Evolutionary conservation across 495 filamentous ascomycete genomes (phyloP).

Genomic region (Penicillium angulare): DNA sequence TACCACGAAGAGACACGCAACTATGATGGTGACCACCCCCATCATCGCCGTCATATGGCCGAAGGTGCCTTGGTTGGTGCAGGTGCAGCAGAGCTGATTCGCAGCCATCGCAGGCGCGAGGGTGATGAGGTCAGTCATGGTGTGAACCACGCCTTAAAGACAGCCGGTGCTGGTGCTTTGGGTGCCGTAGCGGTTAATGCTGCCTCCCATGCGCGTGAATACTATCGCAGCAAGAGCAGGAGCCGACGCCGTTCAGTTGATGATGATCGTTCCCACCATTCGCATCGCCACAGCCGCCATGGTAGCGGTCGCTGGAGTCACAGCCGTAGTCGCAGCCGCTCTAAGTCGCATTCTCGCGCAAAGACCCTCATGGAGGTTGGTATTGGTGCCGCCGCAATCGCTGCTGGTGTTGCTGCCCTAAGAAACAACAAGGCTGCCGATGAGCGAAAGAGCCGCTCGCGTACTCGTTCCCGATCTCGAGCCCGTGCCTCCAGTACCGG

Average conservation of each 20-base stretch:
- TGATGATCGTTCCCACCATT: conserved; percentile 47
- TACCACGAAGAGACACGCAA: conserved; percentile 54
- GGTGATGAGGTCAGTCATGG: conserved; percentile 57
- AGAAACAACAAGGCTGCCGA: conserved; percentile 65
- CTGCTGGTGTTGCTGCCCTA: conserved; percentile 73
- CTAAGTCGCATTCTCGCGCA: conserved; percentile 54
- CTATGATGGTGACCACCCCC: conserved; percentile 54
- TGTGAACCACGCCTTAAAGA: conserved; percentile 66
- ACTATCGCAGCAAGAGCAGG: conserved; percentile 65
- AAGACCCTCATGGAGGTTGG: conserved; percentile 69
- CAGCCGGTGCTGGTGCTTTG: conserved; percentile 75
- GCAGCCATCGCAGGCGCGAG: conserved; percentile 61
- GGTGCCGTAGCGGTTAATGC: conserved; percentile 82
- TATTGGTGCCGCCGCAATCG: conserved; percentile 78
- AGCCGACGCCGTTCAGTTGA: conserved; percentile 52
- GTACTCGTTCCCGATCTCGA: conserved; percentile 44
- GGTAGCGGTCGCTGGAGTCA: conserved; percentile 32
- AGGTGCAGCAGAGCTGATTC: conserved; percentile 70
- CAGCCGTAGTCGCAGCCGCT: conserved; percentile 49
- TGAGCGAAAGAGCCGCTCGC: conserved; percentile 68
- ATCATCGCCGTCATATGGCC: conserved; percentile 77
- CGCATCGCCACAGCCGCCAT: conserved; percentile 32
- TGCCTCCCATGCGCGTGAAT: conserved; percentile 66
- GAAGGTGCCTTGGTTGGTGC: conserved; percentile 82
- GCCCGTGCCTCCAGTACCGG: conserved; percentile 49